Percentiles rank a stretch among this genome's conserved stretches.
These are phyloP conservation scores for Phytophthora kernoviae DNA, from an alignment of 352 stramenopile genomes.

Conservation along the genomic window DNA sequence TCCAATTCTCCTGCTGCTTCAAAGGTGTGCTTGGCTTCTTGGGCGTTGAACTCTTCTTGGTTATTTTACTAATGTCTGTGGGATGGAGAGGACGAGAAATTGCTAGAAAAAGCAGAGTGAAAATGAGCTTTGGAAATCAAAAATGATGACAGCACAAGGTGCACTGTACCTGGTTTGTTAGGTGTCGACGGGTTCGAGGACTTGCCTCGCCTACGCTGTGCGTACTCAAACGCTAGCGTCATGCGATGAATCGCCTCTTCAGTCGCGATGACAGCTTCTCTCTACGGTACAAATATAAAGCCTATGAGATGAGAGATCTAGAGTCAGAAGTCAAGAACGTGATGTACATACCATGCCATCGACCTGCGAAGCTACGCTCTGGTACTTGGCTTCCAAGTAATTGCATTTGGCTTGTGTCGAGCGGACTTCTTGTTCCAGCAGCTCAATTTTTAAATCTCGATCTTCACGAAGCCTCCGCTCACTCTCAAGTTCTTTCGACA, in stretches of 20 bases:
- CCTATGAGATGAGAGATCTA: no score
- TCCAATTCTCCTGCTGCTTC: constrained; percentile 25
- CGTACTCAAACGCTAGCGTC: constrained; percentile 33
- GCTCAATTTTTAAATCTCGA: constrained; percentile 42
- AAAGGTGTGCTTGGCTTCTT: constrained; percentile 15
- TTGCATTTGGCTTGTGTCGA: constrained; percentile 46
- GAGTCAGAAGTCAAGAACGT: no score
- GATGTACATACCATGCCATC: constrained; percentile 38
- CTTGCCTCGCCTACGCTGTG: constrained; percentile 15
- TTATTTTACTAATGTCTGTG: constrained; percentile 4
- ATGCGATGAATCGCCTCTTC: constrained; percentile 42
- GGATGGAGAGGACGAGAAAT: background rate
- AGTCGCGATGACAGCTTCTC: constrained; percentile 35
- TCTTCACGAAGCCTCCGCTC: constrained; percentile 36
- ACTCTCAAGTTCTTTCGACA: constrained; percentile 32
- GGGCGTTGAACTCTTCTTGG: constrained; percentile 17
- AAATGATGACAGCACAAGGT: background rate
- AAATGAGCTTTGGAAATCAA: background rate
- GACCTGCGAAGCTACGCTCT: constrained; percentile 35
- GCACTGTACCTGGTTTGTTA: constrained; percentile 22
- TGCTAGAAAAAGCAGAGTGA: constrained; percentile 3
- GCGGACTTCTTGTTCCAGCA: constrained; percentile 45
- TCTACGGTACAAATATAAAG: constrained; percentile 12
- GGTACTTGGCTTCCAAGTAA: constrained; percentile 48
- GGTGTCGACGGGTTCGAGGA: constrained; percentile 22